phyloP scores from a whole-genome alignment of 1,284 basidiomycete species.

The Trametes pubescens region DNA sequence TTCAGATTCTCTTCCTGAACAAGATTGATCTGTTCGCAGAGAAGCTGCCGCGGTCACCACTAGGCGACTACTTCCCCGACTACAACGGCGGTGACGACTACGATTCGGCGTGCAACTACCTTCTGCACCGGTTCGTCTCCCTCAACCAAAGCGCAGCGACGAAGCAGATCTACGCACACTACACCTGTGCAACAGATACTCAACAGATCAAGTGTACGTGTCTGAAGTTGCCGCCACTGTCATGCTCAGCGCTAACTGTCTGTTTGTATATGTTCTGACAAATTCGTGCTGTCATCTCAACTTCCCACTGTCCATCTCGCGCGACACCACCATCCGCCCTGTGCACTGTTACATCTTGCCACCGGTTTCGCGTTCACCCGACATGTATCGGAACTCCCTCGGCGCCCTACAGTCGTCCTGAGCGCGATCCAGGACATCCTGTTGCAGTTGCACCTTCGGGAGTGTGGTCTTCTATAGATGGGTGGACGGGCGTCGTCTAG shows the following conservation, averaged over 20 bases:
- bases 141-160: conserved; percentile 89
- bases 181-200: conserved; percentile 90
- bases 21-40: conserved; percentile 98
- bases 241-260: conserved; percentile 23
- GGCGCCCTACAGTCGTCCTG: conserved; percentile 66
- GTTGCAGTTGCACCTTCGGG: conserved; percentile 83
- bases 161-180: conserved; percentile 90
- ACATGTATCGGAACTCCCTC: conserved; percentile 10
- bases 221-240: neutral
- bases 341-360: conserved; percentile 15
- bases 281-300: conserved; percentile 4
- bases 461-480: conserved; percentile 81
- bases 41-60: conserved; percentile 88
- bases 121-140: conserved; percentile 86
- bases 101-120: conserved; percentile 86
- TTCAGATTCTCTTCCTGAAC: conserved; percentile 88
- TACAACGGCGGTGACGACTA: conserved; percentile 85
- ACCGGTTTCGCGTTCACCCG: conserved; percentile 13
- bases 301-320: conserved; percentile 4
- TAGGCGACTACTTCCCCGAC: conserved; percentile 91
- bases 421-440: conserved; percentile 86
- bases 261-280: conserved; percentile 8
- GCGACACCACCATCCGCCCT: conserved; percentile 15
- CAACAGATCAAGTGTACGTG: conserved; percentile 86
- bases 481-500: conserved; percentile 10